Conservation (phyloP, 129 eudicot genomes). For the Artemisia argyi region DNA sequence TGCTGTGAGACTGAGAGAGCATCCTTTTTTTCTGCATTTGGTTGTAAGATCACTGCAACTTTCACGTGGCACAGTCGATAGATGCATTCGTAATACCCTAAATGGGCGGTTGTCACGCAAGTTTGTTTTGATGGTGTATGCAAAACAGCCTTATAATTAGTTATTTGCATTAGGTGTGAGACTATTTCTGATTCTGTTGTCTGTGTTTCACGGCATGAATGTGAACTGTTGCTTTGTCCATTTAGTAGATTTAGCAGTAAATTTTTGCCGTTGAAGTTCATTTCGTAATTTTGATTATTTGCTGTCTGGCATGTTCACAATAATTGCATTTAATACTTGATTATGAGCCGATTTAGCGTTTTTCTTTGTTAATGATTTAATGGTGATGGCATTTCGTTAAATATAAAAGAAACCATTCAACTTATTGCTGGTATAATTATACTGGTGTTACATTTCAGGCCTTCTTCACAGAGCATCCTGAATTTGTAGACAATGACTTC, state of each 20-base stretch:
- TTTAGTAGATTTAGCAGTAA: not conserved
- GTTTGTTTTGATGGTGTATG: not conserved
- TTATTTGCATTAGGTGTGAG: not conserved
- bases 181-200: not conserved
- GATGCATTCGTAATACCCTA: no score
- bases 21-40: no score
- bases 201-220: not conserved
- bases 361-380: not conserved
- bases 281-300: not conserved
- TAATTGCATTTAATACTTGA: not conserved
- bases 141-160: not conserved
- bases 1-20: no score
- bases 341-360: not conserved
- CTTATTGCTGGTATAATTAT: no score
- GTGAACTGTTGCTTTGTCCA: not conserved
- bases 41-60: no score
- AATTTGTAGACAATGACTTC: slow-evolving; percentile 65
- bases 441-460: slow-evolving; percentile 41
- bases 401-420: no score
- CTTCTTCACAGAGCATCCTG: slow-evolving; percentile 73
- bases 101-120: not conserved
- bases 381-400: no score
- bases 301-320: not conserved
- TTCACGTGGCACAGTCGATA: no score
- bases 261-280: not conserved